phyloP scores from a whole-genome alignment of 192 early-diverging fungal species.

The Coemansia reversa region DNA sequence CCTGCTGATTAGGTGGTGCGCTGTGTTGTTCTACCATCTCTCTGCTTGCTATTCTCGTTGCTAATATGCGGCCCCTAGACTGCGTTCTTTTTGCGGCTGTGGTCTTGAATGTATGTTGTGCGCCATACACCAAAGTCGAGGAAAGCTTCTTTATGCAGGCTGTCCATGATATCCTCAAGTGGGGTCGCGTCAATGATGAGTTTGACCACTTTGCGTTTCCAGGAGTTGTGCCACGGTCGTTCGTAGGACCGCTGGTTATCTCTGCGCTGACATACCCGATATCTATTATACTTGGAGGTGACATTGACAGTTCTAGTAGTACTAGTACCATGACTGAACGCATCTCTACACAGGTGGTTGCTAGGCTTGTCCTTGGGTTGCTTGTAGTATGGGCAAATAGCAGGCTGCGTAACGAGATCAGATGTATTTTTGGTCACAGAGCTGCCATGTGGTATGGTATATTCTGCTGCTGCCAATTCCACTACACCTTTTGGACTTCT shows the following conservation, averaged over 20 bases:
- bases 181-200: constrained; percentile 40
- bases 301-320: background rate
- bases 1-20: background rate
- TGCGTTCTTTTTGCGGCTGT: constrained; percentile 7
- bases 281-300: constrained; percentile 10
- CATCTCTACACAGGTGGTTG: constrained; percentile 19
- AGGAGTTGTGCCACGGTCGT: constrained; percentile 94
- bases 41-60: background rate
- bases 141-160: constrained; percentile 97
- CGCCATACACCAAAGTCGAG: constrained; percentile 93
- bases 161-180: constrained; percentile 79
- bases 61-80: background rate
- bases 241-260: constrained; percentile 77
- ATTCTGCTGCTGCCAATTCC: constrained; percentile 77
- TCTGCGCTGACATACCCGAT: constrained; percentile 39
- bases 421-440: constrained; percentile 58
- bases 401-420: constrained; percentile 56
- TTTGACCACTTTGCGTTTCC: constrained; percentile 93
- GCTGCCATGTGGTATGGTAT: constrained; percentile 44
- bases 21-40: background rate
- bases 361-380: constrained; percentile 55
- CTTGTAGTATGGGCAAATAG: constrained; percentile 56
- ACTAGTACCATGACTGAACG: constrained; percentile 13
- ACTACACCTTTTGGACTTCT: constrained; percentile 84
- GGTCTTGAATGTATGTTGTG: constrained; percentile 31